phyloP scores from a whole-genome alignment of 2,329 filamentous ascomycete genomes.

The Bipolaris cookei region DNA sequence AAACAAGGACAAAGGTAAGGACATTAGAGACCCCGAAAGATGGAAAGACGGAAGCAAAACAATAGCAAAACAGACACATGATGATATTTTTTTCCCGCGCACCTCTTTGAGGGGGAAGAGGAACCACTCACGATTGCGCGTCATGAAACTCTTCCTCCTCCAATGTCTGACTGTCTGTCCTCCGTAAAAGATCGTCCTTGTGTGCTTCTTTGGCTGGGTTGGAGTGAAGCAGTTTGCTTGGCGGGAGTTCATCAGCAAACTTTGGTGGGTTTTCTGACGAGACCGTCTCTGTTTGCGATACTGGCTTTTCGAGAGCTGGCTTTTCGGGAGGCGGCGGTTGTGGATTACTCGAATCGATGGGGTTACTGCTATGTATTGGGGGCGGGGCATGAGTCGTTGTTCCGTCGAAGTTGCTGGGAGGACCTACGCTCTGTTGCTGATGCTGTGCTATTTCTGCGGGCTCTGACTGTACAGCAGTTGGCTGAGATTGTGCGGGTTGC shows the following conservation, averaged over 20 bases:
- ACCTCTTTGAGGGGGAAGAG: background rate
- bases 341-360: slow-evolving; percentile 12
- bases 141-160: slow-evolving; percentile 57
- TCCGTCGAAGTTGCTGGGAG: slow-evolving; percentile 61
- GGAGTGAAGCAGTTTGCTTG: slow-evolving; percentile 37
- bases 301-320: slow-evolving; percentile 10
- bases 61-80: background rate
- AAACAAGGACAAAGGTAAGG: background rate
- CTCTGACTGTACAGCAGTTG: slow-evolving; percentile 10
- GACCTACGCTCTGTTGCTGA: slow-evolving; percentile 55
- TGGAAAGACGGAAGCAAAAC: background rate
- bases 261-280: slow-evolving; percentile 16
- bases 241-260: slow-evolving; percentile 30
- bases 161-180: slow-evolving; percentile 52
- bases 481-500: slow-evolving; percentile 11
- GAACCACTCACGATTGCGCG: slow-evolving; percentile 47
- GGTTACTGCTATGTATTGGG: slow-evolving; percentile 11
- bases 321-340: slow-evolving; percentile 15
- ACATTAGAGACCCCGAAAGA: background rate
- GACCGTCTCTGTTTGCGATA: slow-evolving; percentile 11
- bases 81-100: too few species aligned
- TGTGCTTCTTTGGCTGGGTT: slow-evolving; percentile 29
- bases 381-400: slow-evolving; percentile 41
- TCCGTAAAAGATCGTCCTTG: slow-evolving; percentile 30
- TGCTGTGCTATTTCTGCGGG: slow-evolving; percentile 13